Evolutionary conservation across 176 grass and related monocot species (phyloP).

Genomic region (Puya raimondii): DNA sequence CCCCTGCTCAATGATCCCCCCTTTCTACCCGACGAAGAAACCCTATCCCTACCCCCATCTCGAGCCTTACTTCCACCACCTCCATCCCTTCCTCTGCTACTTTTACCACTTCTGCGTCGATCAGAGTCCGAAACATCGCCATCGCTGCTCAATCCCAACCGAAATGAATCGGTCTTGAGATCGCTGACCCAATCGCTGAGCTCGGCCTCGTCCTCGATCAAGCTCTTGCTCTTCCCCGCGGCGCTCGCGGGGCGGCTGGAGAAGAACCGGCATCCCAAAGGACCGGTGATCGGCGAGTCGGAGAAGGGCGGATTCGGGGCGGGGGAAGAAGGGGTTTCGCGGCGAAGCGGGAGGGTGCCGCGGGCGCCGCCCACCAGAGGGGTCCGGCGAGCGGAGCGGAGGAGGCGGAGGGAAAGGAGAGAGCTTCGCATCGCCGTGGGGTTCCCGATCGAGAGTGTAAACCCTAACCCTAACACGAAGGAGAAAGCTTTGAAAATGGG

Average conservation of each 20-base stretch:
- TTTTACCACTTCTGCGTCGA: slow-evolving; percentile 5
- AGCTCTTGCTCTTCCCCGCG: slow-evolving; percentile 41
- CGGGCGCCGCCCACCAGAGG: not conserved
- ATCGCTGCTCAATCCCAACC: slow-evolving; percentile 49
- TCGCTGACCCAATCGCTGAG: slow-evolving; percentile 79
- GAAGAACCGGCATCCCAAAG: slow-evolving; percentile 25
- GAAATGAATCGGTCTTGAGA: slow-evolving; percentile 52
- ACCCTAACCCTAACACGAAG: not conserved
- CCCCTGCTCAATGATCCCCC: not conserved
- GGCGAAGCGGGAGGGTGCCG: not conserved
- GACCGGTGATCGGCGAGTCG: not conserved
- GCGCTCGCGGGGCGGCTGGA: slow-evolving; percentile 27
- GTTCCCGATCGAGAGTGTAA: not conserved
- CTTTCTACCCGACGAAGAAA: not conserved
- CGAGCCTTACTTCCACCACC: not conserved
- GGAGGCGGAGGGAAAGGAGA: slow-evolving; percentile 16
- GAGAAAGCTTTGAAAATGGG: not conserved
- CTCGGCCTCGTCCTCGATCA: slow-evolving; percentile 74
- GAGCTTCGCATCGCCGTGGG: slow-evolving; percentile 20
- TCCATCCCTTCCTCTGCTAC: slow-evolving; percentile 1
- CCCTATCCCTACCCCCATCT: not conserved
- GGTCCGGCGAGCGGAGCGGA: not conserved
- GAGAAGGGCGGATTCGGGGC: slow-evolving; percentile 19
- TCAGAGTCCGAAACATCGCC: slow-evolving; percentile 33
- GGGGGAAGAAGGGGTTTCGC: not conserved